These are phyloP conservation scores for Dissophora ornata DNA, from an alignment of 192 early-diverging fungal species.

Conservation along the genomic window DNA sequence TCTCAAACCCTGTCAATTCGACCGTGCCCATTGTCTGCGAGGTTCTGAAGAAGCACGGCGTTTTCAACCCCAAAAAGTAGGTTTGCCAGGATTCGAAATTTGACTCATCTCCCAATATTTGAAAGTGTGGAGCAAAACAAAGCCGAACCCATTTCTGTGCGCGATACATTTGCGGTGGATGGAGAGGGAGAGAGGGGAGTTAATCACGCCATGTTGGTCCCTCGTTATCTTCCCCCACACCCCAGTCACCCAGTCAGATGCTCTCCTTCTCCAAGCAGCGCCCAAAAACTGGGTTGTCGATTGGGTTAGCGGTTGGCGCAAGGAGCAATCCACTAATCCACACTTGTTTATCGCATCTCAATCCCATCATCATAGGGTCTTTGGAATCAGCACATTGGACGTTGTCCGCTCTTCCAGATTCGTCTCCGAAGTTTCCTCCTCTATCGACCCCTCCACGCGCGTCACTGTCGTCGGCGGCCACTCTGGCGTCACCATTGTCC, in stretches of 20 bases:
- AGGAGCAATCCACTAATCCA: not conserved
- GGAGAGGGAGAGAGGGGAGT: too few species aligned
- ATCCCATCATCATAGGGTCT: constrained; percentile 80
- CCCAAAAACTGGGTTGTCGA: too few species aligned
- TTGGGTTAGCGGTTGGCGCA: too few species aligned
- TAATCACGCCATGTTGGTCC: too few species aligned
- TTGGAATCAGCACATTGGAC: constrained; percentile 98
- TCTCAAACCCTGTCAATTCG: constrained; percentile 97
- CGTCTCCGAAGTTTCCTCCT: constrained; percentile 82
- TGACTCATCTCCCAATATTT: too few species aligned
- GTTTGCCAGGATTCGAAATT: not conserved
- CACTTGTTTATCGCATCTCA: not conserved
- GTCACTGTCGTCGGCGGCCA: constrained; percentile 96
- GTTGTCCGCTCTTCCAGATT: constrained; percentile 97
- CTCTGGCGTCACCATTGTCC: constrained; percentile 97
- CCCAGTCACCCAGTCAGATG: not conserved
- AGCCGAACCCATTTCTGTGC: too few species aligned
- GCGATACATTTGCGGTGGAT: too few species aligned
- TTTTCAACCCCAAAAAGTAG: constrained; percentile 83
- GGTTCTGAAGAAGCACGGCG: constrained; percentile 87
- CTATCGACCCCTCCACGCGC: constrained; percentile 75
- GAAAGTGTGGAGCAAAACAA: too few species aligned
- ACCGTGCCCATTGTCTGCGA: constrained; percentile 95
- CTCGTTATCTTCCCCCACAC: too few species aligned
- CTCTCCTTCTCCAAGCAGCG: not conserved